Evolutionary conservation across 495 filamentous ascomycete genomes (phyloP).

Genomic region (Polyplosphaeria fusca): DNA sequence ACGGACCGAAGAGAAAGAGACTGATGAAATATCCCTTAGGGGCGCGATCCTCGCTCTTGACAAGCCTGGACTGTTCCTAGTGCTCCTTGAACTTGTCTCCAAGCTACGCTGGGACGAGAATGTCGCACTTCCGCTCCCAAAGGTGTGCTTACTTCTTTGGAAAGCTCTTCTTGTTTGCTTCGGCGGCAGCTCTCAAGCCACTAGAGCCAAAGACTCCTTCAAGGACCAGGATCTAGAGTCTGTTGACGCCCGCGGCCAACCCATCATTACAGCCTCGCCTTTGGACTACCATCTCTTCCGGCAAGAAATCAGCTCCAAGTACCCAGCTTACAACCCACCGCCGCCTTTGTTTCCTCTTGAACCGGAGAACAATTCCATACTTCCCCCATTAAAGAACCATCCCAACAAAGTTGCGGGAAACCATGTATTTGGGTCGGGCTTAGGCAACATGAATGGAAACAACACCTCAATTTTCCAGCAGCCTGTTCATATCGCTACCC

Average conservation of each 20-base stretch:
- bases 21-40: conserved; percentile 23
- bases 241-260: conserved; percentile 46
- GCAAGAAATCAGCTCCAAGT: conserved; percentile 98
- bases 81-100: conserved; percentile 69
- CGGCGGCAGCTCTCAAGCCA: conserved; percentile 69
- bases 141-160: conserved; percentile 55
- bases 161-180: conserved; percentile 84
- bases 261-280: conserved; percentile 82
- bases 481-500: conserved; percentile 95
- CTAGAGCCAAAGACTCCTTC: conserved; percentile 65
- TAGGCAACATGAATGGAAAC: conserved; percentile 46
- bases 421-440: conserved; percentile 30
- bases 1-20: conserved; percentile 34
- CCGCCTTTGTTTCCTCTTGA: conserved; percentile 80
- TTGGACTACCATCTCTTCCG: conserved; percentile 95
- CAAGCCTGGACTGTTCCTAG: conserved; percentile 66
- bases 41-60: conserved; percentile 48
- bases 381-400: conserved; percentile 79
- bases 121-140: conserved; percentile 59
- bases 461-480: conserved; percentile 86
- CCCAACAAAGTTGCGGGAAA: conserved; percentile 48
- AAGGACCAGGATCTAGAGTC: conserved; percentile 44
- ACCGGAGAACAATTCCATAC: conserved; percentile 81
- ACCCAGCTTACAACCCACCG: conserved; percentile 91
- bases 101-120: conserved; percentile 86